Conservation (phyloP, 2,329 filamentous ascomycete genomes). For the Xylaria arbuscula region DNA sequence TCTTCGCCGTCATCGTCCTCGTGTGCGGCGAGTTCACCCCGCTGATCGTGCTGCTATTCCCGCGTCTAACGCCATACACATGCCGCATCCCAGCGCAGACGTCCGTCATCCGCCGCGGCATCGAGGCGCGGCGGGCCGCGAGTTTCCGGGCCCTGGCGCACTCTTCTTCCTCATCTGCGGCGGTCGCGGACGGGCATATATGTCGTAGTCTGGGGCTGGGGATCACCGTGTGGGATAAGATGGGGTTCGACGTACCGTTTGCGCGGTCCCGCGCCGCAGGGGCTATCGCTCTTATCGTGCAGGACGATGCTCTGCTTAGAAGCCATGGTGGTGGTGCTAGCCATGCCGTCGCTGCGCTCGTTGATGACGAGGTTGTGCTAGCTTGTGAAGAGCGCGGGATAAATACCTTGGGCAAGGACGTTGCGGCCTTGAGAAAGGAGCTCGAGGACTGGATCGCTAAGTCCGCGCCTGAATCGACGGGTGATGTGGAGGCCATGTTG, state of each 20-base stretch:
- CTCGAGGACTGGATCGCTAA: slow-evolving; percentile 62
- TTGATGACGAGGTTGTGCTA: slow-evolving; percentile 72
- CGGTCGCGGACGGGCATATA: slow-evolving; percentile 42
- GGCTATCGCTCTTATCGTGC: slow-evolving; percentile 71
- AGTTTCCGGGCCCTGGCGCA: slow-evolving; percentile 60
- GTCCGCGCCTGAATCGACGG: slow-evolving; percentile 45
- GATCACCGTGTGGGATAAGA: slow-evolving; percentile 61
- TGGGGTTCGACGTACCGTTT: slow-evolving; percentile 63
- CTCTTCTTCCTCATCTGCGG: slow-evolving; percentile 23
- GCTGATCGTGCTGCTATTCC: slow-evolving; percentile 77
- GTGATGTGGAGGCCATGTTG: slow-evolving; percentile 50
- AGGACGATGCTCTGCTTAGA: slow-evolving; percentile 77
- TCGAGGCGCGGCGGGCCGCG: slow-evolving; percentile 62
- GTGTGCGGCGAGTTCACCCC: slow-evolving; percentile 90
- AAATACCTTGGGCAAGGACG: slow-evolving; percentile 65
- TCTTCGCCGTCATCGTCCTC: slow-evolving; percentile 80
- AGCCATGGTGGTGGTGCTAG: slow-evolving; percentile 51
- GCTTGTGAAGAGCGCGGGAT: slow-evolving; percentile 78
- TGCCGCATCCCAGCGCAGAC: slow-evolving; percentile 86
- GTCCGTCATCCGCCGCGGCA: slow-evolving; percentile 62
- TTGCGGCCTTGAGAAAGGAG: slow-evolving; percentile 63
- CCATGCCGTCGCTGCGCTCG: slow-evolving; percentile 70
- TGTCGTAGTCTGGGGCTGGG: slow-evolving; percentile 53
- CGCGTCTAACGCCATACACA: slow-evolving; percentile 77
- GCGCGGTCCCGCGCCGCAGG: slow-evolving; percentile 64